Percentiles rank a stretch among this genome's conserved stretches.
Evolutionary conservation across 306 rosid species (phyloP).

Genomic region (Sophora flavescens): DNA sequence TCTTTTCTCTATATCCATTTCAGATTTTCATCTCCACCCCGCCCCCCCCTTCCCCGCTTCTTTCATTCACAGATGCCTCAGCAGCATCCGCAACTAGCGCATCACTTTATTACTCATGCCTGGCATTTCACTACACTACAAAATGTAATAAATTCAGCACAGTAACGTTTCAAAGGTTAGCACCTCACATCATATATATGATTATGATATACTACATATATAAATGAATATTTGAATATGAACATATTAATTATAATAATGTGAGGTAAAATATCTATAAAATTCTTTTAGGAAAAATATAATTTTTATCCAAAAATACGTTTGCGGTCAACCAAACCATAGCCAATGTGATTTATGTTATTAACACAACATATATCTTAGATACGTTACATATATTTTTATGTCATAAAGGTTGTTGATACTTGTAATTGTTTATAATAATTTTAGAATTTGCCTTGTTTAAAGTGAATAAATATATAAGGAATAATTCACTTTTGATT

Average conservation of each 20-base stretch:
- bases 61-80: slow-evolving; percentile 41
- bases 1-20: slow-evolving; percentile 16
- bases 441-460: too few species aligned
- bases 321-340: too few species aligned
- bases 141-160: slow-evolving; percentile 48
- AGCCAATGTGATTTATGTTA: not conserved
- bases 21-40: not conserved
- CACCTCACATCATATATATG: slow-evolving; percentile 32
- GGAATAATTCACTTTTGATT: too few species aligned
- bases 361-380: too few species aligned
- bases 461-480: too few species aligned
- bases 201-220: not conserved
- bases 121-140: slow-evolving; percentile 55
- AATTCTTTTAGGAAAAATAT: too few species aligned
- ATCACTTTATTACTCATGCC: slow-evolving; percentile 33
- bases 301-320: too few species aligned
- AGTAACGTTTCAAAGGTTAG: slow-evolving; percentile 44
- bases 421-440: too few species aligned
- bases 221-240: not conserved
- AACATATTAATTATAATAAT: not conserved
- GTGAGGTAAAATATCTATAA: too few species aligned
- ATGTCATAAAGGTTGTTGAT: too few species aligned
- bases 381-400: too few species aligned
- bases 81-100: slow-evolving; percentile 36
- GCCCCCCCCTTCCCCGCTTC: not conserved